Conservation (phyloP, 148 eudicot genomes). For the Fagopyrum homotropicum region DNA sequence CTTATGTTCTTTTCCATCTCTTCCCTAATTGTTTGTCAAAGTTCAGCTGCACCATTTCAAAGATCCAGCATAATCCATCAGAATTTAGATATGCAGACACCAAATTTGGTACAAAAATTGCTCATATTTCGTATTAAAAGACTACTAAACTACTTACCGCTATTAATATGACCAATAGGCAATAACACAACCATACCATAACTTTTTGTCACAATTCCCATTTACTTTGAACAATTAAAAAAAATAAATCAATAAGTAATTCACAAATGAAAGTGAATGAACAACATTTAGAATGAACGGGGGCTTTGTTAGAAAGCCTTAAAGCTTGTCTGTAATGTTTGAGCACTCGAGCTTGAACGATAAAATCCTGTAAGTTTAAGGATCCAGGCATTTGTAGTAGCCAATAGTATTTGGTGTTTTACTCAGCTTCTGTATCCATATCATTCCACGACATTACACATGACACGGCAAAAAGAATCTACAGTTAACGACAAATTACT, state of each 20-base stretch:
- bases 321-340: slow-evolving; percentile 83
- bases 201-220: background rate
- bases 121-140: background rate
- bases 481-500: background rate
- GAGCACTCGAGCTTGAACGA: slow-evolving; percentile 76
- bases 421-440: background rate
- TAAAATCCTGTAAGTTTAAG: slow-evolving; percentile 70
- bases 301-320: slow-evolving; percentile 71
- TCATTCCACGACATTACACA: background rate
- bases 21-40: slow-evolving; percentile 57
- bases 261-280: background rate
- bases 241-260: background rate
- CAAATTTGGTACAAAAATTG: background rate
- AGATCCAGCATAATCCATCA: background rate
- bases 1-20: slow-evolving; percentile 68
- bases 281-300: slow-evolving; percentile 58
- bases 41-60: slow-evolving; percentile 43
- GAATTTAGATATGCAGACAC: background rate
- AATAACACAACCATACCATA: background rate
- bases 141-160: background rate
- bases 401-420: background rate
- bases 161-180: background rate
- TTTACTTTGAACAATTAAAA: background rate
- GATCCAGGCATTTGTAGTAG: slow-evolving; percentile 32
- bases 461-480: background rate